These are phyloP conservation scores for Rhodofomes roseus DNA, from an alignment of 1,284 basidiomycete genomes.

Conservation along the genomic window DNA sequence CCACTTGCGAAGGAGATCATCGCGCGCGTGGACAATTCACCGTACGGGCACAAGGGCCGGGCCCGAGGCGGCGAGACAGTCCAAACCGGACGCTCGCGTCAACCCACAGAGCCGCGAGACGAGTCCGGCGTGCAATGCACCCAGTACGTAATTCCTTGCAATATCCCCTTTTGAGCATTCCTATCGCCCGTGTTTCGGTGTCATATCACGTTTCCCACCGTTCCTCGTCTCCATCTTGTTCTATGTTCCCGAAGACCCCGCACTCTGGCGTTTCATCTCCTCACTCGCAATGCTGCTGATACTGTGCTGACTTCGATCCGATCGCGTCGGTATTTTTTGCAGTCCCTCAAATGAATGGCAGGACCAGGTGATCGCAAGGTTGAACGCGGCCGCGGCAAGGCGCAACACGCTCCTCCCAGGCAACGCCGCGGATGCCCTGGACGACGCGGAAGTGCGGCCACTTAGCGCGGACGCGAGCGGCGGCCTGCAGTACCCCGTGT, in stretches of 20 bases:
- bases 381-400: conserved; percentile 22
- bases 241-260: too few species aligned
- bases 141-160: conserved; percentile 62
- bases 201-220: too few species aligned
- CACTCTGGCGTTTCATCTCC: too few species aligned
- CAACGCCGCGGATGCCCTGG: conserved; percentile 16
- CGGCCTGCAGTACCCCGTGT: conserved; percentile 8
- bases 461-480: conserved; percentile 8
- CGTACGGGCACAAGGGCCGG: conserved; percentile 70
- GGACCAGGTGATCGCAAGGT: conserved; percentile 48
- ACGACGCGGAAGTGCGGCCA: conserved; percentile 4
- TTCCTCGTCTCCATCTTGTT: too few species aligned
- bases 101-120: conserved; percentile 25
- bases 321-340: too few species aligned
- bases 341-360: conserved; percentile 83
- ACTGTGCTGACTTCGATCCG: neutral
- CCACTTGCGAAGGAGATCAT: conserved; percentile 72
- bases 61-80: conserved; percentile 32
- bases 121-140: conserved; percentile 44
- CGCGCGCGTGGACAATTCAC: conserved; percentile 68
- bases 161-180: too few species aligned
- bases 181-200: too few species aligned
- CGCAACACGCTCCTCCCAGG: conserved; percentile 23
- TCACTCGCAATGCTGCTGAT: conserved; percentile 3
- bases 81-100: conserved; percentile 18